These are phyloP conservation scores for Pholiota conissans DNA, from an alignment of 768 basidiomycete genomes.

Conservation along the genomic window DNA sequence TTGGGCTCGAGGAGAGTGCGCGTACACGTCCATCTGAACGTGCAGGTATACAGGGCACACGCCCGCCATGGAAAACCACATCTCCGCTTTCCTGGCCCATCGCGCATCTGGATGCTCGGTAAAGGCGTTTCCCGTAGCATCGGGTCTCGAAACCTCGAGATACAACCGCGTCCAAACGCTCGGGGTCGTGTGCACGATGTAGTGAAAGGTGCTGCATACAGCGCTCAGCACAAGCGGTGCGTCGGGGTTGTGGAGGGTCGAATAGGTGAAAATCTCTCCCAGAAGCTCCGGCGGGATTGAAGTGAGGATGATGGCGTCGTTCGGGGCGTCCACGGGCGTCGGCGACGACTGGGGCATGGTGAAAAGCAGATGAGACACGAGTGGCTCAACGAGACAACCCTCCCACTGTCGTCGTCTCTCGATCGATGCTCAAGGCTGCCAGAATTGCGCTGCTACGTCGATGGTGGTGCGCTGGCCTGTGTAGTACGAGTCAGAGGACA, in stretches of 20 bases:
- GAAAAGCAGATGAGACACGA: neutral
- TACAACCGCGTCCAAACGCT: slow-evolving; percentile 28
- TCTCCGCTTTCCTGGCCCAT: slow-evolving; percentile 23
- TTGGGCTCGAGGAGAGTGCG: neutral
- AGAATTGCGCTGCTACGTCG: neutral
- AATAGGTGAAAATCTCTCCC: slow-evolving; percentile 32
- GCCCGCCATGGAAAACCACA: slow-evolving; percentile 30
- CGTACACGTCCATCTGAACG: slow-evolving; percentile 14
- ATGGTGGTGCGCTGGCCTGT: neutral
- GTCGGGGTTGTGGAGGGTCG: slow-evolving; percentile 25
- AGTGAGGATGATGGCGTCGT: neutral
- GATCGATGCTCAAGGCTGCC: neutral
- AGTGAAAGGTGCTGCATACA: slow-evolving; percentile 30
- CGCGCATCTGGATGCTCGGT: slow-evolving; percentile 10
- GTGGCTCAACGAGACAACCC: neutral
- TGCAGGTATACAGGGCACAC: slow-evolving; percentile 23
- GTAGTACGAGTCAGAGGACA: neutral
- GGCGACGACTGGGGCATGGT: neutral
- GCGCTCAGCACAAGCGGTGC: slow-evolving; percentile 31
- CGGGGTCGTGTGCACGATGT: slow-evolving; percentile 28
- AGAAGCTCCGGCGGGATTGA: slow-evolving; percentile 33
- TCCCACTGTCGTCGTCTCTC: neutral
- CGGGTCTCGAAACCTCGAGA: slow-evolving; percentile 13
- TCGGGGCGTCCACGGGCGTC: neutral
- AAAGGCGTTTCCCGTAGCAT: neutral